These are phyloP conservation scores for Escallonia herrerae DNA, from an alignment of 129 eudicot species.

Conservation along the genomic window DNA sequence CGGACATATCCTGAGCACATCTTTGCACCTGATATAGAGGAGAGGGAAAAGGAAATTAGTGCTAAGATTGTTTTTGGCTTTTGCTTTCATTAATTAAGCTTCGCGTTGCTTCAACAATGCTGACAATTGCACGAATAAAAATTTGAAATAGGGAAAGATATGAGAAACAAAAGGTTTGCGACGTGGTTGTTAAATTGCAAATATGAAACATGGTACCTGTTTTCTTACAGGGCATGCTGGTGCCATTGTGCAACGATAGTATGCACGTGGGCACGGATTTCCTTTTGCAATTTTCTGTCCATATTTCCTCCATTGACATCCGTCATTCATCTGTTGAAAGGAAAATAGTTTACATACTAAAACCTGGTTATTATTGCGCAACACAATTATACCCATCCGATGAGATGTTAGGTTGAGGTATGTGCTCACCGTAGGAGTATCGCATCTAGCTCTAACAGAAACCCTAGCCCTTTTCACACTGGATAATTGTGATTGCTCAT, in stretches of 20 bases:
- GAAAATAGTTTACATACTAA: too few relatives aligned
- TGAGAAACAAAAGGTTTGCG: neutral
- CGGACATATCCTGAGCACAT: constrained; percentile 67
- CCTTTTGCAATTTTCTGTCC: constrained; percentile 90
- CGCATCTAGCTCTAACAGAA: constrained; percentile 60
- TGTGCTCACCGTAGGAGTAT: constrained; percentile 45
- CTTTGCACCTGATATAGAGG: constrained; percentile 59
- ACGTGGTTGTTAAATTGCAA: neutral
- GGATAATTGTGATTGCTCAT: constrained; percentile 22
- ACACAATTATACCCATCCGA: too few relatives aligned
- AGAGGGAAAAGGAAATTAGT: neutral
- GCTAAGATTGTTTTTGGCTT: neutral
- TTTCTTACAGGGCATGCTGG: constrained; percentile 81
- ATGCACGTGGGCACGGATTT: constrained; percentile 90
- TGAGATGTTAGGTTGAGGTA: too few relatives aligned
- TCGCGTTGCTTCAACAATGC: too few relatives aligned
- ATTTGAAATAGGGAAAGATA: neutral
- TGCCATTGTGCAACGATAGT: constrained; percentile 82
- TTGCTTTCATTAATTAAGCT: too few relatives aligned
- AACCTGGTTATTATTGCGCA: too few relatives aligned
- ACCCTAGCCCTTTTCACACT: constrained; percentile 52
- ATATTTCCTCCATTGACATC: constrained; percentile 96
- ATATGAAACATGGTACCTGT: constrained; percentile 35
- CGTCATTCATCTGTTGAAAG: constrained; percentile 52
- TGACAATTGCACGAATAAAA: neutral